Evolutionary conservation across 306 rosid species (phyloP).

Genomic region (Malus domestica): DNA sequence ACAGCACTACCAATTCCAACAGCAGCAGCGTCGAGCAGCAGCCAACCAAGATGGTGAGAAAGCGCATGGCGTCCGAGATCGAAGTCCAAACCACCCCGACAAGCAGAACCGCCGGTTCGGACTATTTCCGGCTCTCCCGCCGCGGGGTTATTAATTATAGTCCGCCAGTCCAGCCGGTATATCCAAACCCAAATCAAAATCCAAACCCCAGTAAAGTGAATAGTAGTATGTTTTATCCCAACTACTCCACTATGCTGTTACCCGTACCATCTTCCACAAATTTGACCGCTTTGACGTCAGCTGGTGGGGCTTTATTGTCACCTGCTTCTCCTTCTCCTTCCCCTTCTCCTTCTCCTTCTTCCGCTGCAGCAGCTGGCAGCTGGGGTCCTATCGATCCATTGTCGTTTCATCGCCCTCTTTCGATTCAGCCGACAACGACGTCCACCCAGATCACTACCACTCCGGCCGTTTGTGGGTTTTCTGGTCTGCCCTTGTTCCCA

Average conservation of each 20-base stretch:
- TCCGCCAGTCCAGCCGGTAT: background rate
- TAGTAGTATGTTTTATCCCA: conserved; percentile 15
- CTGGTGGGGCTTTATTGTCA: conserved; percentile 24
- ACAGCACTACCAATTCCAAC: conserved; percentile 15
- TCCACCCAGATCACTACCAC: background rate
- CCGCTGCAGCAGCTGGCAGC: conserved; percentile 4
- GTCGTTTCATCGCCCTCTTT: conserved; percentile 15
- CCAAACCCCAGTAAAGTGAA: background rate
- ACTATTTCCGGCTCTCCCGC: conserved; percentile 43
- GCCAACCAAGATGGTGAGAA: conserved; percentile 48
- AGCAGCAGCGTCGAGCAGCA: conserved; percentile 23
- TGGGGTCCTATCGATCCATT: conserved; percentile 17
- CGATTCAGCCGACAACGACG: conserved; percentile 1
- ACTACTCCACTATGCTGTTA: conserved; percentile 74
- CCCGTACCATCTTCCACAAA: conserved; percentile 30
- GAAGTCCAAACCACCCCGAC: conserved; percentile 36
- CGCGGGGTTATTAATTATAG: conserved; percentile 11
- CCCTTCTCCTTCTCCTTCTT: conserved; percentile 5
- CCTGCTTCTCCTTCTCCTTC: conserved; percentile 10
- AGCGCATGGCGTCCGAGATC: conserved; percentile 89
- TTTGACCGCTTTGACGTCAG: conserved; percentile 47
- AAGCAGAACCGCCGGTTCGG: background rate
- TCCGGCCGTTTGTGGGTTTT: conserved; percentile 82
- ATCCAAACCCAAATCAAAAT: background rate
- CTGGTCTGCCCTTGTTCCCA: conserved; percentile 84